Base-by-base conservation (phyloP, 345 rosid species). In the Lepidium sativum region DNA sequence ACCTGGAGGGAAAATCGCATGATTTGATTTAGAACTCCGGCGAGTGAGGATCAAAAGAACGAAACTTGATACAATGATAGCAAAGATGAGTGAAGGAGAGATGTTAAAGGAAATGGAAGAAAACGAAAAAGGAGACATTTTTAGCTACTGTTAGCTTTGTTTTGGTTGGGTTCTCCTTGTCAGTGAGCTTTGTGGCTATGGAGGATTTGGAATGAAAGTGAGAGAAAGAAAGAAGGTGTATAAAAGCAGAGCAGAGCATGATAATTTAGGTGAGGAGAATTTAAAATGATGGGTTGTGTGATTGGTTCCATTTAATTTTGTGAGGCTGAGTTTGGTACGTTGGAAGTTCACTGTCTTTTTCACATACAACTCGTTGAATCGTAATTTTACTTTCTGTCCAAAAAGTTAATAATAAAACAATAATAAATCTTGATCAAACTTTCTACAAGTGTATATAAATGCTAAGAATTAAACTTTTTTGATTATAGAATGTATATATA, bases 1-100 rank as follows among this genome's bases (percentile, higher is more conserved):
- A 0, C 96, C 94, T 0, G 98, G 96, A 56, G 98, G 98, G 6
- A 92, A 89, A 16, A 87, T 83, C 12, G 73, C 67, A 35, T 64
- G 64, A 1, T 77, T 79, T 2, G 75, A 29, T 2, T 67, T 53
- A 9, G 63, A 8, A 17, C 32, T 59, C 6, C 17, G 78, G 39
- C 63, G 70, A 12, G 76, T 77, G 62, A 72, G n/a, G 47, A 82
- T 54, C 62, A 48, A 0, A 0, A 84, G 55, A 50, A 79, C 4
- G 6, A 84, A 27, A 6, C 52, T 35, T 2, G 92, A 77, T 53
- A 84, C 13, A 12, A 81, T 21, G 14, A 53, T 16, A 6, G 69
- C 54, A 48, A 45, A 61, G 65, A 47, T 61, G 60, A 51, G 37
- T n/a, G 70, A 14, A 59, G 55, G 75, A 16, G 60, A 54, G 6